Base-by-base conservation (phyloP, 495 filamentous ascomycete species). In the Ramalina intermedia region DNA sequence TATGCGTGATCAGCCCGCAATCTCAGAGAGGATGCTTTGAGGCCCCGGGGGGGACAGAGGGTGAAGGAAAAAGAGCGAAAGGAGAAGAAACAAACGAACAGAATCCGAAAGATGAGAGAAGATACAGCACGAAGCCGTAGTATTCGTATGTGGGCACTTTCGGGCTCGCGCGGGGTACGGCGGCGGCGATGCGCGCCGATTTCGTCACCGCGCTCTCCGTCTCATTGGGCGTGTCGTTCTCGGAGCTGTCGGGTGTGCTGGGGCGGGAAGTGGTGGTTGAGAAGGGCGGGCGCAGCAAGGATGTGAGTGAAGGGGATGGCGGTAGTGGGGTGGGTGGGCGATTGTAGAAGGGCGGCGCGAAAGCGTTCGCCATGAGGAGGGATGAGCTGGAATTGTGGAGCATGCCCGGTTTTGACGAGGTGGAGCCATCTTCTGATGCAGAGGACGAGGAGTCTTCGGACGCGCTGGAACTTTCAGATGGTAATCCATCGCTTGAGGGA, bases 111-210 rank as follows among this genome's bases (percentile, higher is more conserved):
- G 76, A 82, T 35, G 80, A 85, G 57, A 85, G 82, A 23, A 98
- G 73, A 63, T 98, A 96, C 23, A 98, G 74, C 44, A 91, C 89
- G 66, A 98, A 96, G 53, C 91, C 91, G 62, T 98, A 96, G 74
- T 98, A 98, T 61, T 98, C 91, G 64, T 98, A 96, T 0, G 91
- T 98, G 8, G 91, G 91, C 1, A 96, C 88, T 56, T 88, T 89
- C 0, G 91, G 91, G 39, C 81, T 82, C 14, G 88, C 91, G 35
- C 88, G 81, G 1, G 91, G 87, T 13, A 95, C 79, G 0, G 84
- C 84, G 39, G 79, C 79, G 35, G 82, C 75, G 23, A 69, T 70
- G 21, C 75, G 73, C 44, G 77, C 79, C 14, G 76, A 77, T 56
- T 74, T 77, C 20, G 80, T 73, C 16, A 82, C 76, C 33, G 75